Evolutionary conservation across 2,329 filamentous ascomycete genomes (phyloP), one percentile per base, ranked within the genome.

Genomic region (Pseudovirgaria hyperparasitica): DNA sequence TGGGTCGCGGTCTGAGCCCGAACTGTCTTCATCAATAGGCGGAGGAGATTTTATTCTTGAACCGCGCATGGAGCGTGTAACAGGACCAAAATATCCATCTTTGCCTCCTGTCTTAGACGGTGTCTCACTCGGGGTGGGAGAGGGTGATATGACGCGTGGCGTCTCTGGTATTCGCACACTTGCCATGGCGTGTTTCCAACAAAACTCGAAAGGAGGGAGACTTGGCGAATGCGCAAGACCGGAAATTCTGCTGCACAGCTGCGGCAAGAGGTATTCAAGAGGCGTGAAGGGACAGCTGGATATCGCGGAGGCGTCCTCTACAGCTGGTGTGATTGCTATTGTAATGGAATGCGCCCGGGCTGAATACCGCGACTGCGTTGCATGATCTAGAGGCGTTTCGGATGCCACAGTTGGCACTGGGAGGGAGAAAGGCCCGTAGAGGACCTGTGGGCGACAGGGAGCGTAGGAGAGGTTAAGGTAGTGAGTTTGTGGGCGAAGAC

Each of bases 71-170:
- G 84, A 87, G 42, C 84, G 73, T 35, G 84, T 92, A 34, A 75
- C 65, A 5, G 82, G 82, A 7, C 74, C 79, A 38, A 72, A 73
- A 54, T 92, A 76, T 34, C 67, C 67, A 48, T 76, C 58, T 38
- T 48, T 54, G 13, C 36, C 67, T 38, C 64, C 65, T 22, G 48
- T 48, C 32, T 58, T 55, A 13, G 48, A 53, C 41, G 63, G 63
- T 17, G 50, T 51, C 31, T 76, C 72, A 13, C 72, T 76, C 2
- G 73, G 73, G 2, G 79, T 77, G 21, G 86, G 85, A 29, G 84
- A 90, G 21, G 86, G 85, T 9, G 84, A 92, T 41, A 90, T 92
- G 41, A 94, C 81, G 46, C 84, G 77, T 45, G 85, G 85, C 30
- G 79, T 90, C 31, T 70, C 69, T 31, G 86, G 85, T 90, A 63